These are phyloP conservation scores for Ophiostoma ulmi DNA, from an alignment of 2,329 filamentous ascomycete species.

Conservation along the genomic window DNA sequence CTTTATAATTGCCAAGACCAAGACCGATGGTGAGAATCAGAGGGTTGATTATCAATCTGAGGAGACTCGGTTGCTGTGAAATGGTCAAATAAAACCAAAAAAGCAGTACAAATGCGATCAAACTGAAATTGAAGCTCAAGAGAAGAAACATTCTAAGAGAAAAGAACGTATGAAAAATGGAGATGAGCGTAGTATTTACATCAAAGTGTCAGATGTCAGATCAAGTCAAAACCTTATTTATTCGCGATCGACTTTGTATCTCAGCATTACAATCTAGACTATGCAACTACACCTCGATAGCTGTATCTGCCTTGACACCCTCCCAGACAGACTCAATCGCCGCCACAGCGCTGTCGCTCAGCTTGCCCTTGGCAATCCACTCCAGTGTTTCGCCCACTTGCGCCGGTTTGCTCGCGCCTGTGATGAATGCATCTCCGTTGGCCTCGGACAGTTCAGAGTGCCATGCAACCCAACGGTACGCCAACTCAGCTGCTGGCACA, in stretches of 20 bases:
- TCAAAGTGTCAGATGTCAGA: neutral
- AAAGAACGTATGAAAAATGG: no score
- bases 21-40: neutral
- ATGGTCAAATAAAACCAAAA: neutral
- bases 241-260: neutral
- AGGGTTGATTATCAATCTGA: neutral
- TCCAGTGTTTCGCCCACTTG: conserved; percentile 37
- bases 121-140: no score
- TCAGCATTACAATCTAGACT: neutral
- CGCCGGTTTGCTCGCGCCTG: conserved; percentile 31
- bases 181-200: neutral
- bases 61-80: neutral
- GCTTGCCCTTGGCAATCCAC: conserved; percentile 37
- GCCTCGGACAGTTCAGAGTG: neutral
- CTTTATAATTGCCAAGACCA: neutral
- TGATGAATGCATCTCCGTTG: neutral
- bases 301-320: conserved; percentile 49
- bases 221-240: neutral
- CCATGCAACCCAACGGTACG: neutral
- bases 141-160: no score
- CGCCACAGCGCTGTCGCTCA: conserved; percentile 35
- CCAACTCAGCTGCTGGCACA: neutral
- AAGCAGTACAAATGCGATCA: no score
- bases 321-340: conserved; percentile 47
- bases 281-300: neutral